phyloP scores from a whole-genome alignment of 2,329 filamentous ascomycete species.

The Diaporthe sp. region DNA sequence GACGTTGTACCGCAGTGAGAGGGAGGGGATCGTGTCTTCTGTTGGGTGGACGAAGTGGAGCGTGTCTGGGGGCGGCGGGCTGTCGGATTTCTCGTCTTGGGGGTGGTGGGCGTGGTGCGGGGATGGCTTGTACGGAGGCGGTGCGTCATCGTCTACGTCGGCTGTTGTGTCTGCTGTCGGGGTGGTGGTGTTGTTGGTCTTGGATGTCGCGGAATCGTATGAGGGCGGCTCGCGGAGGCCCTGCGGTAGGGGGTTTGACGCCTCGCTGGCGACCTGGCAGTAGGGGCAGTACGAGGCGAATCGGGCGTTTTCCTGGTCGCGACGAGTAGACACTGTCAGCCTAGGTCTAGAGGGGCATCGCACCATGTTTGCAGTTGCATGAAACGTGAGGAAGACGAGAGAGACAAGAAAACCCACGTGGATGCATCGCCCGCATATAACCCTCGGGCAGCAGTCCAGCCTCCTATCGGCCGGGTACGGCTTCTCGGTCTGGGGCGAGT shows the following conservation, averaged over 20 bases:
- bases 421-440: slow-evolving; percentile 79
- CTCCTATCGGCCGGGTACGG: slow-evolving; percentile 62
- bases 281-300: slow-evolving; percentile 78
- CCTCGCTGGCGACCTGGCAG: slow-evolving; percentile 76
- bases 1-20: slow-evolving; percentile 78
- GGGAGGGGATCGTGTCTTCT: slow-evolving; percentile 73
- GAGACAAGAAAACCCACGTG: slow-evolving; percentile 53
- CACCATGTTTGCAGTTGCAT: no score
- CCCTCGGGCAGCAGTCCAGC: slow-evolving; percentile 75
- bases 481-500: slow-evolving; percentile 69
- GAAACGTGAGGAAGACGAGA: neutral
- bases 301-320: slow-evolving; percentile 68
- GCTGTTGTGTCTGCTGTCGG: slow-evolving; percentile 38
- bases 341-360: neutral
- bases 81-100: neutral
- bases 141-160: neutral
- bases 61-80: slow-evolving; percentile 62
- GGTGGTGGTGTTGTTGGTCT: neutral
- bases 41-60: slow-evolving; percentile 79
- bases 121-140: slow-evolving; percentile 2
- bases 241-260: slow-evolving; percentile 66
- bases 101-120: neutral
- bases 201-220: slow-evolving; percentile 58
- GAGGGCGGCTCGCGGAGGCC: slow-evolving; percentile 76
- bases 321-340: slow-evolving; percentile 30